phyloP scores from a whole-genome alignment of 768 basidiomycete species.

The Amanita rimosa region DNA sequence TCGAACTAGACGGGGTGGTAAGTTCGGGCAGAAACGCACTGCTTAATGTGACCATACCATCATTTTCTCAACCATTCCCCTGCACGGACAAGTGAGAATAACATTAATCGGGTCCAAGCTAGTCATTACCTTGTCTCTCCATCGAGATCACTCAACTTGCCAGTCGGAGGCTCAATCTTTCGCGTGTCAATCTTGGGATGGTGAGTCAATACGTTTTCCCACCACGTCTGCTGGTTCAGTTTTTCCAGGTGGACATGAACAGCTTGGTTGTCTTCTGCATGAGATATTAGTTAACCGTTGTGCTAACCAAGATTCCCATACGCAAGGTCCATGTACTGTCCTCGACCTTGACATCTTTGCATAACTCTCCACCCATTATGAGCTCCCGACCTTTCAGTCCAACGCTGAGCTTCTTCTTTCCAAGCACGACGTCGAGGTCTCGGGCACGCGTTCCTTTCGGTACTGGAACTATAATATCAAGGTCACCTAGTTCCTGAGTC shows the following conservation, averaged over 20 bases:
- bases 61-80: conserved; percentile 99
- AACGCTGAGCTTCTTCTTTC: conserved; percentile 76
- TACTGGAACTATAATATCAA: conserved; percentile 76
- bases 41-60: conserved; percentile 49
- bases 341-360: conserved; percentile 89
- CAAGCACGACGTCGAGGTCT: conserved; percentile 62
- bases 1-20: conserved; percentile 40
- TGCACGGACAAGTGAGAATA: conserved; percentile 16
- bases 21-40: not conserved
- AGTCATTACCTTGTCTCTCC: conserved; percentile 72
- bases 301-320: conserved; percentile 20
- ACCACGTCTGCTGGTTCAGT: conserved; percentile 85
- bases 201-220: conserved; percentile 92
- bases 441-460: conserved; percentile 78
- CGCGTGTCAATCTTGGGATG: conserved; percentile 95
- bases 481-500: conserved; percentile 82
- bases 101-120: not conserved
- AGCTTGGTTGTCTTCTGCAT: conserved; percentile 63
- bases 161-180: conserved; percentile 92
- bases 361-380: conserved; percentile 84
- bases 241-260: conserved; percentile 80
- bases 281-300: not conserved
- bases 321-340: conserved; percentile 96
- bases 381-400: conserved; percentile 79
- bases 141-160: conserved; percentile 92